phyloP scores from a whole-genome alignment of 345 rosid genomes.

The Eucalyptus camaldulensis region DNA sequence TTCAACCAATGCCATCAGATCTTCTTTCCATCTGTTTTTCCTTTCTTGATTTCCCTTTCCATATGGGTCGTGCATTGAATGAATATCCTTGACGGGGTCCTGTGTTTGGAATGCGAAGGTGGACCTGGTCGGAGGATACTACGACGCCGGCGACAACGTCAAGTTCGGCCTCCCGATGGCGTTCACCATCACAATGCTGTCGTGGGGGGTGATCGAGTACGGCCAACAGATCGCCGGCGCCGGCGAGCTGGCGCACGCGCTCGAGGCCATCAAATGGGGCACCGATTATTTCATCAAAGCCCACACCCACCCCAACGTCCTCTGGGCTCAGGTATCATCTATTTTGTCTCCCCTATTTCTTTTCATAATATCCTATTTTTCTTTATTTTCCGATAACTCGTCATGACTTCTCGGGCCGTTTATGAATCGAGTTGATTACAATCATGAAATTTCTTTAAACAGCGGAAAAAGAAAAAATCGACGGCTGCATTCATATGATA shows the following conservation, averaged over 20 bases:
- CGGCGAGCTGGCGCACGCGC: conserved; percentile 14
- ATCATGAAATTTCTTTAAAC: too few species aligned
- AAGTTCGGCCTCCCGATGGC: conserved; percentile 92
- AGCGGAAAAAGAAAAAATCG: too few species aligned
- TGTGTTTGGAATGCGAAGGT: conserved; percentile 19
- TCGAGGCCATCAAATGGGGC: too few species aligned
- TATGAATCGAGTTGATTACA: too few species aligned
- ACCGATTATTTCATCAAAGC: too few species aligned
- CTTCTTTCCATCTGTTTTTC: neutral
- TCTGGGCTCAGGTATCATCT: too few species aligned
- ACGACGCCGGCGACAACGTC: conserved; percentile 91
- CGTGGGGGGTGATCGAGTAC: conserved; percentile 77
- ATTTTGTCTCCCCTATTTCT: too few species aligned
- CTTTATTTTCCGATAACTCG: too few species aligned
- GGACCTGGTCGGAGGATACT: conserved; percentile 90
- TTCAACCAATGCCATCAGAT: neutral
- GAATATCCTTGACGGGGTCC: neutral
- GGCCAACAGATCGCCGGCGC: conserved; percentile 31
- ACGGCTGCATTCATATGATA: too few species aligned
- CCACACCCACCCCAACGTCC: too few species aligned
- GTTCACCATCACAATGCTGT: conserved; percentile 75
- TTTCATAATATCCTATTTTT: too few species aligned
- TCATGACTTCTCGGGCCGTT: too few species aligned
- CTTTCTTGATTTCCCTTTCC: neutral
- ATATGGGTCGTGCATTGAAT: neutral